Evolutionary conservation across 2,329 filamentous ascomycete species (phyloP).

Genomic region (Hymenoscyphus occultus): DNA sequence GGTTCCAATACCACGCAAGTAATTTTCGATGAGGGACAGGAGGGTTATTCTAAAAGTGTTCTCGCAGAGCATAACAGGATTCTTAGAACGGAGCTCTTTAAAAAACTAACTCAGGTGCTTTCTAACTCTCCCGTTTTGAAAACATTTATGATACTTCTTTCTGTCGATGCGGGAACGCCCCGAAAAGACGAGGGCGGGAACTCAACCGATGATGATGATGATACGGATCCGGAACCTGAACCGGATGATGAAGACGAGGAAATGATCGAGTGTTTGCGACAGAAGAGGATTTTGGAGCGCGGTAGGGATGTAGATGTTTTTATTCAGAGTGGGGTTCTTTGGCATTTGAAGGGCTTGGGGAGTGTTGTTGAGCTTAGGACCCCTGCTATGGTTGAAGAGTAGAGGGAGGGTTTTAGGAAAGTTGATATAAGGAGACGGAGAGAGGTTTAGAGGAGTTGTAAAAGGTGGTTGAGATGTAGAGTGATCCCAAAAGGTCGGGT

Average conservation of each 20-base stretch:
- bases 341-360: background rate
- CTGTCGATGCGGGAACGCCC: background rate
- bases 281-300: background rate
- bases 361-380: background rate
- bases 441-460: background rate
- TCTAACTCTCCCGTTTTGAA: background rate
- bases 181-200: background rate
- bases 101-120: background rate
- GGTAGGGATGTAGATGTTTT: background rate
- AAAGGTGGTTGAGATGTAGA: background rate
- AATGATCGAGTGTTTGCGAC: background rate
- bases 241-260: background rate
- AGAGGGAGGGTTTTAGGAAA: background rate
- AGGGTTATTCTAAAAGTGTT: background rate
- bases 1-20: background rate
- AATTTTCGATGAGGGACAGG: background rate
- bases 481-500: too few relatives aligned
- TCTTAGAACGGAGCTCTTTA: background rate
- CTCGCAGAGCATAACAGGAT: background rate
- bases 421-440: background rate
- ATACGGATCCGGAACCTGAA: background rate
- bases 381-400: background rate
- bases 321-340: background rate
- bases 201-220: background rate
- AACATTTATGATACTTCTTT: background rate